Conservation (phyloP, 345 rosid genomes). For the Erysimum cheiranthoides region DNA sequence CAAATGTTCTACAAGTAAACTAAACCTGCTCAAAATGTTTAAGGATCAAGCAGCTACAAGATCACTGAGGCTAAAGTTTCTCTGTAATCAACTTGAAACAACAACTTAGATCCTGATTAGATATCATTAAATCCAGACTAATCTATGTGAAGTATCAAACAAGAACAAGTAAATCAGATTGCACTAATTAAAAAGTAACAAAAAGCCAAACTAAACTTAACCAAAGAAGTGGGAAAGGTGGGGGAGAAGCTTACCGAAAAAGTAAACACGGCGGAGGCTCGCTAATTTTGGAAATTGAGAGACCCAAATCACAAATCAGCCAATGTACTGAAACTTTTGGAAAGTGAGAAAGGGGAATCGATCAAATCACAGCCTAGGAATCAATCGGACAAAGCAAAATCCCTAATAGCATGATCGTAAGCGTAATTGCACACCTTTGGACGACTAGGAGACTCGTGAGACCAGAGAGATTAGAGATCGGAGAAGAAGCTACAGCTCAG, state of each 20-base stretch:
- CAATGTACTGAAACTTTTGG: slow-evolving; percentile 2
- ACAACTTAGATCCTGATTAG: neutral
- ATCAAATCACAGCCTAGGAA: neutral
- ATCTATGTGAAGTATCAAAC: neutral
- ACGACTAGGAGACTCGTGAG: slow-evolving; percentile 10
- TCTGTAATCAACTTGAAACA: neutral
- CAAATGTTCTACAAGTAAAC: neutral
- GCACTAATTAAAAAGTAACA: neutral
- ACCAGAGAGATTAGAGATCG: neutral
- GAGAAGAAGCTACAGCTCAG: neutral
- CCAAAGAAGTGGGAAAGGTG: neutral
- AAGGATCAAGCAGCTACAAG: neutral
- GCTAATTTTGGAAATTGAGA: neutral
- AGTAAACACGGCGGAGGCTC: neutral
- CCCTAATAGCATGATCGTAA: neutral
- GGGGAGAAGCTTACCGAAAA: neutral
- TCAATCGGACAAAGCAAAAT: neutral
- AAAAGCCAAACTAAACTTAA: neutral
- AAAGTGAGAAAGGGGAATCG: neutral
- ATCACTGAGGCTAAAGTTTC: neutral
- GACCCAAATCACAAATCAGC: neutral
- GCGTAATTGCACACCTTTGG: slow-evolving; percentile 18
- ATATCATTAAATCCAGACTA: neutral
- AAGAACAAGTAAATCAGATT: neutral
- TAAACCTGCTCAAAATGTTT: neutral